Percentiles rank a stretch among this genome's conserved stretches.
phyloP scores from a whole-genome alignment of 768 basidiomycete species.

The Hericium rajendrae region DNA sequence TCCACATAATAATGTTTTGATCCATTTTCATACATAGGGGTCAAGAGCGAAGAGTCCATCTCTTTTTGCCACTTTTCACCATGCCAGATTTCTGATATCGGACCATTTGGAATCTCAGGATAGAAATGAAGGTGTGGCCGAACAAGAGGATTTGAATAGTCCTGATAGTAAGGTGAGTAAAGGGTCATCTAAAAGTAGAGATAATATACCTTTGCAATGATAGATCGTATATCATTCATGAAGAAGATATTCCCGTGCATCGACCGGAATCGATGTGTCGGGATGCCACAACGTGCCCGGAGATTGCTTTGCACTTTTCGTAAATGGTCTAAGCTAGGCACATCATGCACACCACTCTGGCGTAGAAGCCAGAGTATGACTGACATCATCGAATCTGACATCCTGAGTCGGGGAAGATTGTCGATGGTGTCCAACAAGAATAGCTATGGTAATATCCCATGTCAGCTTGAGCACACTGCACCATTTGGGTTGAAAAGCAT shows the following conservation, averaged over 20 bases:
- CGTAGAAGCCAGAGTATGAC: conserved; percentile 14
- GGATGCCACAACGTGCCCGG: neutral
- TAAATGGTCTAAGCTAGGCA: conserved; percentile 12
- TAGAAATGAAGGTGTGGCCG: no score
- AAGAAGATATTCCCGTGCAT: neutral
- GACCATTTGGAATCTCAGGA: no score
- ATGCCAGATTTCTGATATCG: no score
- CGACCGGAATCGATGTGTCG: neutral
- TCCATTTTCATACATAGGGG: no score
- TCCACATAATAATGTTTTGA: no score
- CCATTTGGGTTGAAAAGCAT: neutral
- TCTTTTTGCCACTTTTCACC: no score
- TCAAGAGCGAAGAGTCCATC: no score
- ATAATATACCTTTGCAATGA: conserved; percentile 1
- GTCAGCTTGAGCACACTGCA: neutral
- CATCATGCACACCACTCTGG: conserved; percentile 14
- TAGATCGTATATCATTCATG: neutral
- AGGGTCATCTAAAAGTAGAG: no score
- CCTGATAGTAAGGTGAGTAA: no score
- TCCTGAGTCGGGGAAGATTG: conserved; percentile 16
- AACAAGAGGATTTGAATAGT: no score
- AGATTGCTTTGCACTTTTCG: neutral
- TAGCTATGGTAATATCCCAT: conserved; percentile 3
- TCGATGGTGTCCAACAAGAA: conserved; percentile 16
- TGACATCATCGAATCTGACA: conserved; percentile 12